These are phyloP conservation scores for Backusella westeae DNA, from an alignment of 192 early-diverging fungal species.

Conservation along the genomic window DNA sequence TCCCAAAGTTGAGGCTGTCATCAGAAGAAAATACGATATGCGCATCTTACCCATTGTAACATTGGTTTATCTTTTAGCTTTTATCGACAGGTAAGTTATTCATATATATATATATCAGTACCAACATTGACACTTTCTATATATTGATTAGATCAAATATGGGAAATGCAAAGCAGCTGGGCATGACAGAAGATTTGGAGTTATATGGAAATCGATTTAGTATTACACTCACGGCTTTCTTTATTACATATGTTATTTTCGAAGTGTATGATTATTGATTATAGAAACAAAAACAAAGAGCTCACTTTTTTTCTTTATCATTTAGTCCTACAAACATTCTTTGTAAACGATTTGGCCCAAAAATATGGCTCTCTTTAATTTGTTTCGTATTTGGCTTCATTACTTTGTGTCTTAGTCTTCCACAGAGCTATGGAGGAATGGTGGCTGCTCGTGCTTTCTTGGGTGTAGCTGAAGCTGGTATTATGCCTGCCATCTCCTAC, in stretches of 20 bases:
- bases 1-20: background rate
- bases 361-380: constrained; percentile 11
- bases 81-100: constrained; percentile 10
- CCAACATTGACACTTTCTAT: background rate
- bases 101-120: background rate
- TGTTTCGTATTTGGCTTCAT: constrained; percentile 9
- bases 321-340: constrained; percentile 9
- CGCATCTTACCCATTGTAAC: constrained; percentile 7
- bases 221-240: constrained; percentile 9
- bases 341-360: constrained; percentile 11
- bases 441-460: constrained; percentile 6
- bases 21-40: constrained; percentile 13
- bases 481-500: constrained; percentile 12
- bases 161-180: constrained; percentile 12
- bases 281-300: background rate
- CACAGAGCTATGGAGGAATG: constrained; percentile 5
- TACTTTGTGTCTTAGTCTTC: background rate
- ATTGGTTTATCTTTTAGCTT: constrained; percentile 6
- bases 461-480: constrained; percentile 12
- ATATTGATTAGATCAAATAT: constrained; percentile 11
- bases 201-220: constrained; percentile 12
- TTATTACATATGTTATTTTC: constrained; percentile 14
- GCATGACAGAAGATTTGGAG: constrained; percentile 11
- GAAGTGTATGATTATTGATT: background rate
- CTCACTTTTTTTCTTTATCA: background rate